Evolutionary conservation across 331 rosid genomes (phyloP).

Genomic region (Malus hybrid): DNA sequence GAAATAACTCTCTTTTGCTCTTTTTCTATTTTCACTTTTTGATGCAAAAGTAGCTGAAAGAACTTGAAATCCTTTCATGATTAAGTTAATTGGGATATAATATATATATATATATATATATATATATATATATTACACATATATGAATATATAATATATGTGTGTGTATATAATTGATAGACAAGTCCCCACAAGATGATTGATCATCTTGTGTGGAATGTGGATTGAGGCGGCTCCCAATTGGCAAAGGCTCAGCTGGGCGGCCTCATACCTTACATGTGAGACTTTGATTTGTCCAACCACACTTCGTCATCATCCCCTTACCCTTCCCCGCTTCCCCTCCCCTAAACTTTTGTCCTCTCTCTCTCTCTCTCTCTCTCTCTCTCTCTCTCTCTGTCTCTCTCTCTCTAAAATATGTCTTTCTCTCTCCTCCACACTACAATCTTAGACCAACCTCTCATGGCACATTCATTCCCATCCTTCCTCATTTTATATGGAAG

Average conservation of each 20-base stretch:
- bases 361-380: constrained; percentile 17
- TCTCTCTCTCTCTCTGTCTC: too few species aligned
- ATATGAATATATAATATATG: too few species aligned
- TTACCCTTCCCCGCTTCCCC: not conserved
- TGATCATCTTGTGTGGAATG: constrained; percentile 4
- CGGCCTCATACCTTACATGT: constrained; percentile 65
- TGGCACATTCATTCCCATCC: constrained; percentile 42
- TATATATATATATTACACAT: not conserved
- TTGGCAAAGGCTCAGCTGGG: constrained; percentile 34
- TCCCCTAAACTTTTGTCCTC: not conserved
- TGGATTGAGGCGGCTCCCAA: constrained; percentile 30
- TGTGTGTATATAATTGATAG: not conserved
- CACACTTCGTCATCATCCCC: constrained; percentile 32
- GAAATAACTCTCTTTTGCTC: not conserved
- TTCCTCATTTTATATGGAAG: constrained; percentile 34
- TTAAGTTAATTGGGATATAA: not conserved
- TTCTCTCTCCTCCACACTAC: too few species aligned
- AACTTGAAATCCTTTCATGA: not conserved
- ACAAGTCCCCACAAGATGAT: constrained; percentile 41
- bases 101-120: not conserved
- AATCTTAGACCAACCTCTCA: constrained; percentile 28
- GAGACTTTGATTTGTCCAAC: constrained; percentile 36
- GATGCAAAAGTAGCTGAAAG: not conserved
- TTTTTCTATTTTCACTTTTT: not conserved
- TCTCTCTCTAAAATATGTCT: not conserved